phyloP scores from a whole-genome alignment of 495 filamentous ascomycete species.

The Sphaerosporella brunnea region DNA sequence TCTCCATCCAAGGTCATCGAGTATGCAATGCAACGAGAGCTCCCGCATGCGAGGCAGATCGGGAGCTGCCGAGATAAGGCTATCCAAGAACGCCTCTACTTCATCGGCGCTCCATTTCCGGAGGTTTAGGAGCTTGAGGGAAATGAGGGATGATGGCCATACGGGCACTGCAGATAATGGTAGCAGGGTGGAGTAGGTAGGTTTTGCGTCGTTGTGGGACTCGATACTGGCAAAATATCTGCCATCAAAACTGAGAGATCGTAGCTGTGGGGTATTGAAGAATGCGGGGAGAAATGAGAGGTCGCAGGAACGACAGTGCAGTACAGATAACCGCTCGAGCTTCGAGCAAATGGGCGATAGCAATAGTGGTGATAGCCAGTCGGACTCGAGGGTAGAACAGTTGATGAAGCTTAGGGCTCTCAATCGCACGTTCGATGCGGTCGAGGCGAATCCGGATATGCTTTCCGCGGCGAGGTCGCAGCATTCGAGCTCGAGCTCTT shows the following conservation, averaged over 20 bases:
- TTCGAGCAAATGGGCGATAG: neutral
- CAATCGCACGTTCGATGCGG: neutral
- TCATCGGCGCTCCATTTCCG: slow-evolving; percentile 2
- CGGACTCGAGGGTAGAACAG: neutral
- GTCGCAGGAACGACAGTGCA: neutral
- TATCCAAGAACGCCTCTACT: neutral
- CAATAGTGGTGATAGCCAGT: neutral
- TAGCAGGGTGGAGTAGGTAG: neutral
- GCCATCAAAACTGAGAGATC: neutral
- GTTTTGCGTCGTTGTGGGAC: neutral
- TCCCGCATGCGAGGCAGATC: neutral
- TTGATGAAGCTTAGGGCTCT: neutral
- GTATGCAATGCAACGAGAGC: slow-evolving; percentile 1
- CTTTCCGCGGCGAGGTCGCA: neutral
- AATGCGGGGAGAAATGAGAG: neutral
- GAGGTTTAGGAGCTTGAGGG: neutral
- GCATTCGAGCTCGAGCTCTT: slow-evolving; percentile 1
- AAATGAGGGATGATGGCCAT: neutral
- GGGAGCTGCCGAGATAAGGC: neutral
- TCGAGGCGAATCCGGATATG: neutral
- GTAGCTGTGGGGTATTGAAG: neutral
- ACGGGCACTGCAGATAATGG: neutral
- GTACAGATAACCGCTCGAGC: neutral
- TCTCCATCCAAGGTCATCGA: neutral
- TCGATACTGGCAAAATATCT: neutral